These are phyloP conservation scores for Adiantum capillusveneris DNA, from an alignment of 75 land plant species.

Conservation along the genomic window DNA sequence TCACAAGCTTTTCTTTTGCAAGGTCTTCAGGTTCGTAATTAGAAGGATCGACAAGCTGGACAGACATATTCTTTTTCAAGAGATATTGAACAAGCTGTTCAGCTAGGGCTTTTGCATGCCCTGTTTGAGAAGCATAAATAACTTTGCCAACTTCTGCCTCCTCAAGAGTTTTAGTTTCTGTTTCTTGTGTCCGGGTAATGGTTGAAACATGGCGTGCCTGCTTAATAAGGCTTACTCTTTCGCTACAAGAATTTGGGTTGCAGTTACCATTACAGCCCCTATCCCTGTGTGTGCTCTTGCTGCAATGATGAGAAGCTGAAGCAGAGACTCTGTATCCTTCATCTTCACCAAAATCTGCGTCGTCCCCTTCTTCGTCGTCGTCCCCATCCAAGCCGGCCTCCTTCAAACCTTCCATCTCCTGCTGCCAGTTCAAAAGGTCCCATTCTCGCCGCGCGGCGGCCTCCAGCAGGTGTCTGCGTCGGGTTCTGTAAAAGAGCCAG, in stretches of 20 bases:
- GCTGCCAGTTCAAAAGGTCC: not conserved
- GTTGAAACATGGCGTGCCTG: no score
- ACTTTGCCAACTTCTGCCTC: conserved; percentile 31
- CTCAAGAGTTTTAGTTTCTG: no score
- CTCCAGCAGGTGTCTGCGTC: not conserved
- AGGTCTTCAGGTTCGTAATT: conserved; percentile 87
- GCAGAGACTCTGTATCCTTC: no score
- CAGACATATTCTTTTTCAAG: no score
- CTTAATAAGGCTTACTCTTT: no score
- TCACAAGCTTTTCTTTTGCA: conserved; percentile 51
- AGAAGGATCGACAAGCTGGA: conserved; percentile 29
- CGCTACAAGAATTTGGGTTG: no score
- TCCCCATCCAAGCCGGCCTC: conserved; percentile 1
- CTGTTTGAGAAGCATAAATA: conserved; percentile 72
- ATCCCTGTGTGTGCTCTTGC: no score
- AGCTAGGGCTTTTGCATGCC: conserved; percentile 64
- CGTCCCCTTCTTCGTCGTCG: not conserved
- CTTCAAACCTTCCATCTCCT: not conserved
- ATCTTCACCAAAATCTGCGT: no score
- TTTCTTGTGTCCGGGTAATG: no score
- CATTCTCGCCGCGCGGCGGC: not conserved
- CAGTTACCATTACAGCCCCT: no score
- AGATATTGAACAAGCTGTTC: conserved; percentile 1
- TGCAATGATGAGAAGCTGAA: no score
- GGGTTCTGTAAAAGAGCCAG: not conserved